Evolutionary conservation across 129 eudicot genomes (phyloP).

Genomic region (Dittrichia graveolens): DNA sequence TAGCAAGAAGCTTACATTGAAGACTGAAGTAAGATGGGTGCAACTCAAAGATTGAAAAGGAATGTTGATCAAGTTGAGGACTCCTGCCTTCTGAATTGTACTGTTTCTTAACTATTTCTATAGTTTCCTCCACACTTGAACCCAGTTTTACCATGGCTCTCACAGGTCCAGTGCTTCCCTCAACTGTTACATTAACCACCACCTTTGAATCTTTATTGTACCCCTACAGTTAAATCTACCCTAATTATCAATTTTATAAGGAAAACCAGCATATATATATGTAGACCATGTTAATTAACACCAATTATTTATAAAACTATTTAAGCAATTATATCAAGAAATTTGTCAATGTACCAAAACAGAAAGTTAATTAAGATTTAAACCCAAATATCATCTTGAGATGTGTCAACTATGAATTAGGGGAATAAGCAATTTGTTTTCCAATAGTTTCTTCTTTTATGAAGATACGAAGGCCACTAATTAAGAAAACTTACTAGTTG

Average conservation of each 20-base stretch:
- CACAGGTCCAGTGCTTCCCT: constrained; percentile 84
- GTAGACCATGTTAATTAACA: too few species aligned
- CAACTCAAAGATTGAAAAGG: constrained; percentile 53
- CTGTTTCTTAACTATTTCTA: constrained; percentile 52
- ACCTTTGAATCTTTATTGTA: constrained; percentile 68
- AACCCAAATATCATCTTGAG: too few species aligned
- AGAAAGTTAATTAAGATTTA: too few species aligned
- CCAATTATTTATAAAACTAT: too few species aligned
- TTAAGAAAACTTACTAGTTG: too few species aligned
- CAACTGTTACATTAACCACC: constrained; percentile 82
- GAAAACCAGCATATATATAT: too few species aligned
- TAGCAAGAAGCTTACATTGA: constrained; percentile 44
- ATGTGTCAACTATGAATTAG: too few species aligned
- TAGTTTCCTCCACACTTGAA: constrained; percentile 74
- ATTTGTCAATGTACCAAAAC: too few species aligned
- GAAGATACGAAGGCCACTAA: too few species aligned
- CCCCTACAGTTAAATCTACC: constrained; percentile 36
- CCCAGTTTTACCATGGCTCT: constrained; percentile 76
- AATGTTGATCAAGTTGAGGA: constrained; percentile 52
- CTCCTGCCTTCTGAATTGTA: constrained; percentile 74
- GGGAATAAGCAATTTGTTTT: too few species aligned
- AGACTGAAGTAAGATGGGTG: constrained; percentile 78
- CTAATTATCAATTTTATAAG: background rate
- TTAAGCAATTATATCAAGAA: too few species aligned
- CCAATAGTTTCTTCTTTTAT: too few species aligned